Conservation (phyloP, 805 yeast genomes). For the Cyberlindnera maclurae region DNA sequence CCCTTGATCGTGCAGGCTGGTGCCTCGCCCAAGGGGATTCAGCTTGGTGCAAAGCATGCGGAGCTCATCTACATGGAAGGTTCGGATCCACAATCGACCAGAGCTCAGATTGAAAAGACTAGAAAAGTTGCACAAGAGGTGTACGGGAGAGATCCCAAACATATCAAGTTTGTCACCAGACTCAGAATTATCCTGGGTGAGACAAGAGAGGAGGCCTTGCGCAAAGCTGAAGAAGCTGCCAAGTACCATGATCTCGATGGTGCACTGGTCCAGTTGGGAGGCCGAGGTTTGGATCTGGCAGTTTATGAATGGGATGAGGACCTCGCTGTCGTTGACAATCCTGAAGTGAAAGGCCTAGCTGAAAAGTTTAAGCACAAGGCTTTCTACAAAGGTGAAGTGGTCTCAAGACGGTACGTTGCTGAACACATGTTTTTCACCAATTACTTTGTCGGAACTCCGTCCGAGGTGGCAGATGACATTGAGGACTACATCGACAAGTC, state of each 20-base stretch:
- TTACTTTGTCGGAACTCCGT: conserved; percentile 29
- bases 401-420: conserved; percentile 26
- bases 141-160: conserved; percentile 31
- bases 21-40: conserved; percentile 32
- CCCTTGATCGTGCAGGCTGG: conserved; percentile 42
- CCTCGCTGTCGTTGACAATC: conserved; percentile 28
- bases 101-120: conserved; percentile 16
- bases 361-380: conserved; percentile 21
- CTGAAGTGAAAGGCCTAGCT: conserved; percentile 29
- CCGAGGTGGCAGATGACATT: conserved; percentile 35
- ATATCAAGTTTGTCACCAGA: conserved; percentile 33
- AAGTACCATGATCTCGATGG: conserved; percentile 34
- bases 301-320: conserved; percentile 36
- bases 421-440: conserved; percentile 22
- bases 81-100: conserved; percentile 28
- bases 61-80: conserved; percentile 33
- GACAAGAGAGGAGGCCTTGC: conserved; percentile 36
- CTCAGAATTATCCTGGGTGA: conserved; percentile 31
- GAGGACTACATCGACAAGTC: conserved; percentile 34
- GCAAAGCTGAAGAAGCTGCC: conserved; percentile 28
- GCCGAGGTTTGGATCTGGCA: conserved; percentile 37
- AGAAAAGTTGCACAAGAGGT: conserved; percentile 29
- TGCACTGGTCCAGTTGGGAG: conserved; percentile 38
- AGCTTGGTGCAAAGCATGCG: conserved; percentile 38
- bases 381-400: conserved; percentile 19